A percentile compares a stretch with the other conserved stretches of the same genome.
Conservation (phyloP, 2,329 filamentous ascomycete species). For the Aspergillus sp. region DNA sequence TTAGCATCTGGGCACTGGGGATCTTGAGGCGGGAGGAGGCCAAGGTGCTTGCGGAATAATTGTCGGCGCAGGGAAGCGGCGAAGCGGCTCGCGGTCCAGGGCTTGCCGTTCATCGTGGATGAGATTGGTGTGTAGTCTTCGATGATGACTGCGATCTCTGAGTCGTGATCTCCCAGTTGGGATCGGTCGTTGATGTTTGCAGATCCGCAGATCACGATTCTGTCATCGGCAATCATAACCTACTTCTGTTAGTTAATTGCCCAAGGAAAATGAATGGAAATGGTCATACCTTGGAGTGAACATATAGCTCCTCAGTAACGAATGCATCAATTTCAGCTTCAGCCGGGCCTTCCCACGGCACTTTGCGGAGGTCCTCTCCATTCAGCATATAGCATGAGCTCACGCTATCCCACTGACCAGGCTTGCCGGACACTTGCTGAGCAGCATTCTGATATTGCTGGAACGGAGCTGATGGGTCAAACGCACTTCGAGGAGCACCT, state of each 20-base stretch:
- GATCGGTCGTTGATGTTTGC: slow-evolving; percentile 90
- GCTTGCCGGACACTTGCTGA: slow-evolving; percentile 44
- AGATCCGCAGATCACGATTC: slow-evolving; percentile 74
- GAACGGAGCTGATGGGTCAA: slow-evolving; percentile 45
- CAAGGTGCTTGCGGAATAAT: slow-evolving; percentile 86
- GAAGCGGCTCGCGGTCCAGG: slow-evolving; percentile 72
- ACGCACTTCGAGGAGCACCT: slow-evolving; percentile 23
- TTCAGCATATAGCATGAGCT: slow-evolving; percentile 76
- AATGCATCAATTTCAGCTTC: slow-evolving; percentile 56
- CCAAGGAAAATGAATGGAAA: background rate
- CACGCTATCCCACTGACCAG: slow-evolving; percentile 66
- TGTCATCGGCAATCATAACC: slow-evolving; percentile 76
- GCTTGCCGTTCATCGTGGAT: slow-evolving; percentile 70
- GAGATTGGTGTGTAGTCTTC: slow-evolving; percentile 68
- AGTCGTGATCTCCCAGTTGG: slow-evolving; percentile 83
- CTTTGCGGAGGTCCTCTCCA: slow-evolving; percentile 61
- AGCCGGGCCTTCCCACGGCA: slow-evolving; percentile 52
- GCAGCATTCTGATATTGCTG: slow-evolving; percentile 67
- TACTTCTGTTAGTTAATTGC: slow-evolving; percentile 17
- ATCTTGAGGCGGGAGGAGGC: slow-evolving; percentile 67
- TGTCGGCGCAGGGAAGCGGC: slow-evolving; percentile 73
- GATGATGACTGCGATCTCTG: slow-evolving; percentile 83
- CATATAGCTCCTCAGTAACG: slow-evolving; percentile 57
- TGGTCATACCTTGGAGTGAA: slow-evolving; percentile 47
- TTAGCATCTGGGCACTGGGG: slow-evolving; percentile 55